Base-by-base conservation (phyloP, 2,329 filamentous ascomycete genomes). In the Penicillium fuscoglaucum region DNA sequence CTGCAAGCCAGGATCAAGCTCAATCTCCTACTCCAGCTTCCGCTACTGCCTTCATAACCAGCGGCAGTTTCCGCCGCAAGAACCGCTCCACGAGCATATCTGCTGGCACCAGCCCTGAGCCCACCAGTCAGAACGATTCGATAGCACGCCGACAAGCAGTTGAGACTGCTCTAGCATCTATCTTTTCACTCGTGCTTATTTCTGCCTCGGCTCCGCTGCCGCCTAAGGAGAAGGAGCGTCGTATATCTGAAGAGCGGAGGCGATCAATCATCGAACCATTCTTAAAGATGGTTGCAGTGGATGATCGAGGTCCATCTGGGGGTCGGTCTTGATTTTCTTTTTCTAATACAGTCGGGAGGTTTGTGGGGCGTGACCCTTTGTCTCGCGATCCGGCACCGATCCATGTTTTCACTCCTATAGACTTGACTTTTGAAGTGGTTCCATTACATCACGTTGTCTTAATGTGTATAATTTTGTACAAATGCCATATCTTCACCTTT, bases 231-330 rank as follows among this genome's bases (percentile, higher is more conserved):
- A 85, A 84, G 73, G 88, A 90, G 59, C 84, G 77, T 63, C 87
- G 81, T 59, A 75, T 78, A 0, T 74, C 81, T 15, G 86, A 87
- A 62, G 89, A 89, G 57, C 84, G 84, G 70, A 89, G 87, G 78
- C 80, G 82, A 56, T 82, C 82, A 10, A 75, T 93, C 13, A 71
- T 96, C 31, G 89, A 92, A 70, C 77, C 91, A 29, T 96, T 96
- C 64, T 69, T 91, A 58, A 79, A 75, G 47, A 72, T 72, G 50
- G 69, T 72, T 50, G 70, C 67, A 2, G 72, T 73, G 8, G 72
- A 75, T 65, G 69, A 69, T 58, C 59, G 64, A 19, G 72, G 71
- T 2, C 69, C 72, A n/a, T 74, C 70, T 6, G 70, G 72, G 15
- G 69, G 71, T 35, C 60, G 60, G n/a, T 24, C n/a, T 48, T 64